Base-by-base conservation (phyloP, 2,329 filamentous ascomycete species). In the Neofusicoccum ribis region DNA sequence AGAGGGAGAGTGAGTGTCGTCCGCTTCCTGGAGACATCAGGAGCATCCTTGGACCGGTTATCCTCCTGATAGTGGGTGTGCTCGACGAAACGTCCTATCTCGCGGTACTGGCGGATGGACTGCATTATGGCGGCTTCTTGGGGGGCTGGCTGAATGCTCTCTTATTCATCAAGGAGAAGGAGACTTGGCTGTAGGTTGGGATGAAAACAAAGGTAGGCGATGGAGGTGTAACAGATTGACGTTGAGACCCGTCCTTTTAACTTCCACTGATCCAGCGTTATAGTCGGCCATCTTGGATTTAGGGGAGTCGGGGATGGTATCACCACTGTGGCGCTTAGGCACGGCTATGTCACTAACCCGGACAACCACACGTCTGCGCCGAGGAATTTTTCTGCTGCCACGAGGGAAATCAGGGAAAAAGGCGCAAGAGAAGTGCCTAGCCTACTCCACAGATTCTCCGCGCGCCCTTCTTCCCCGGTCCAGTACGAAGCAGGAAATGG, bases 101-200 rank as follows among this genome's bases (percentile, higher is more conserved):
- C 46, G 39, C 54, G 63, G 46, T 65, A 60, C 37, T 65, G 63
- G 34, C 44, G 63, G 27, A 65, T 43, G 14, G 63, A 65, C 54
- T 65, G 63, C 63, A 65, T 65, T 43, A 50, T 36, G 41, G 37
- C 17, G 39, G 41, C 14, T 20, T 59, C 6, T n/a, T 41, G 7
- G 37, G 27, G 20, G 36, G 14, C 9, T 51, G 49, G 9, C 15
- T 36, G n/a, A 17, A n/a, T 17, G 34, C 31, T n/a, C 14, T 36
- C 49, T 36, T 37, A 34, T 51, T 51, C 49, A 51, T 51, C 49
- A 51, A 51, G 23, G 34, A 51, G 49, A 37, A 51, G 49, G 27
- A 51, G n/a, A 36, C 15, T 17, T 54, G 49, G 31, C 15, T 52
- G 49, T 27, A 52, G 49, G 31, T 6, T 15, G 11, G 23, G 31